A percentile compares a stretch with the other conserved stretches of the same genome.
Conservation (phyloP, 1,284 basidiomycete species). For the Malassezia brasiliensis region DNA sequence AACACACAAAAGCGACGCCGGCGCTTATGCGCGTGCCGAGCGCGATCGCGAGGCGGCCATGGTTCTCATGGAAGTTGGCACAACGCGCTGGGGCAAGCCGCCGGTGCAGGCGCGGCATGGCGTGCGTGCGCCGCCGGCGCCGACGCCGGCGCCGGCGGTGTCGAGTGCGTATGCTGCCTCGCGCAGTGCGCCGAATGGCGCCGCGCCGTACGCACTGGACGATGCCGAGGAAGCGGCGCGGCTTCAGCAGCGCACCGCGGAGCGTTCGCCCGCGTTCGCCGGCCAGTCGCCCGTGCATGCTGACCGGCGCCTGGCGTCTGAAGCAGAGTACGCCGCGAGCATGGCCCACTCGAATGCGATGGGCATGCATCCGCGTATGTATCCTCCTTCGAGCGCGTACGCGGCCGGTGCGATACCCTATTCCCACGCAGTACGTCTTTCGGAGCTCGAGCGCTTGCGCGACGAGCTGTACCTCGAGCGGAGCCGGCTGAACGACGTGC, state of each 20-base stretch:
- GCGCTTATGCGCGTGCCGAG: constrained; percentile 21
- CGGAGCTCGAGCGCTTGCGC: constrained; percentile 33
- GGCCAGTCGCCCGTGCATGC: background rate
- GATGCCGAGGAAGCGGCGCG: background rate
- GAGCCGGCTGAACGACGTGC: constrained; percentile 29
- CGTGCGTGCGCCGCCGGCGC: background rate
- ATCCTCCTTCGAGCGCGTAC: constrained; percentile 3
- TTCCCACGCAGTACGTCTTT: background rate
- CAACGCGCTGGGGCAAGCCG: constrained; percentile 7
- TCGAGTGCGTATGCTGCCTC: background rate
- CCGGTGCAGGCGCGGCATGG: background rate
- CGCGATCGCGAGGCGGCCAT: constrained; percentile 43
- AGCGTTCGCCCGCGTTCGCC: background rate
- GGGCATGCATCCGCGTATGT: constrained; percentile 1
- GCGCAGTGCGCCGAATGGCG: background rate
- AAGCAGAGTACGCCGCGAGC: background rate
- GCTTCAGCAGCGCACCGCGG: background rate
- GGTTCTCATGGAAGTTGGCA: constrained; percentile 41
- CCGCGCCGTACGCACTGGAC: background rate
- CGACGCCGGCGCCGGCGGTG: background rate
- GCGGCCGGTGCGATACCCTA: background rate
- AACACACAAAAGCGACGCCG: background rate
- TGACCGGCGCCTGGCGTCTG: background rate
- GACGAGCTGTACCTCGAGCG: constrained; percentile 36
- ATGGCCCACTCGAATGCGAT: background rate